phyloP scores from a whole-genome alignment of 1,284 basidiomycete species.

The Ganoderma lingzhi region DNA sequence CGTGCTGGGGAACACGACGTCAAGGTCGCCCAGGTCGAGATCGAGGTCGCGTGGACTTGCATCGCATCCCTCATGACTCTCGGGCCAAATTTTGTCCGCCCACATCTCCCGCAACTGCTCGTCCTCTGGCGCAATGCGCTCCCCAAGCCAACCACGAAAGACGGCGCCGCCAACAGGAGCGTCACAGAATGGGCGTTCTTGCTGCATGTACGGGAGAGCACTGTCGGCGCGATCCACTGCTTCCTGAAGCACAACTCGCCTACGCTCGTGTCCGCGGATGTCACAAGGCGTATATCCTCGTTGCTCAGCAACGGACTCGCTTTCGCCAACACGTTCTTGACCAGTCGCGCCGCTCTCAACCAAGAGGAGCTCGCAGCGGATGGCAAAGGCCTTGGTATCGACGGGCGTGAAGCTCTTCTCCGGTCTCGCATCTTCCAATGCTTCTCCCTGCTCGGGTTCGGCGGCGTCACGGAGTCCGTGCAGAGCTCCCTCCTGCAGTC shows the following conservation, averaged over 20 bases:
- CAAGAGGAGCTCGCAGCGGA: slow-evolving; percentile 47
- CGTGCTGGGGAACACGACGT: slow-evolving; percentile 92
- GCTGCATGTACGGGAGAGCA: slow-evolving; percentile 90
- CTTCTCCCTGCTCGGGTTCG: slow-evolving; percentile 83
- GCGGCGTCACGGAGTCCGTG: slow-evolving; percentile 82
- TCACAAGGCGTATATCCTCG: slow-evolving; percentile 87
- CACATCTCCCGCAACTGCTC: slow-evolving; percentile 91
- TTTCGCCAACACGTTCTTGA: slow-evolving; percentile 81
- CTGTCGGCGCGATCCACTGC: slow-evolving; percentile 87
- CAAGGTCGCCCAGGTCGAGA: slow-evolving; percentile 82
- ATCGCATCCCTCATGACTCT: slow-evolving; percentile 93
- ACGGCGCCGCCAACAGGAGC: slow-evolving; percentile 73
- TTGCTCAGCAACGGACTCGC: slow-evolving; percentile 91
- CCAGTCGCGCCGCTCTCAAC: slow-evolving; percentile 56
- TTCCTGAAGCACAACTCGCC: slow-evolving; percentile 87
- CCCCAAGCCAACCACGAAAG: slow-evolving; percentile 93
- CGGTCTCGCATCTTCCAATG: slow-evolving; percentile 91
- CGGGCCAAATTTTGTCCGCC: slow-evolving; percentile 92
- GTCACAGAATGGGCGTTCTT: slow-evolving; percentile 92
- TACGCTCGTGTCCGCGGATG: slow-evolving; percentile 88
- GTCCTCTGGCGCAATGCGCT: slow-evolving; percentile 97
- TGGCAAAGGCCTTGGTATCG: slow-evolving; percentile 65
- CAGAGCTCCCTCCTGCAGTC: slow-evolving; percentile 87
- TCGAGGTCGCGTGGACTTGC: slow-evolving; percentile 95
- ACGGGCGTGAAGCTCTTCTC: slow-evolving; percentile 85